These are phyloP conservation scores for Apophysomyces ossiformis DNA, from an alignment of 371 early-diverging fungal genomes.

Conservation along the genomic window DNA sequence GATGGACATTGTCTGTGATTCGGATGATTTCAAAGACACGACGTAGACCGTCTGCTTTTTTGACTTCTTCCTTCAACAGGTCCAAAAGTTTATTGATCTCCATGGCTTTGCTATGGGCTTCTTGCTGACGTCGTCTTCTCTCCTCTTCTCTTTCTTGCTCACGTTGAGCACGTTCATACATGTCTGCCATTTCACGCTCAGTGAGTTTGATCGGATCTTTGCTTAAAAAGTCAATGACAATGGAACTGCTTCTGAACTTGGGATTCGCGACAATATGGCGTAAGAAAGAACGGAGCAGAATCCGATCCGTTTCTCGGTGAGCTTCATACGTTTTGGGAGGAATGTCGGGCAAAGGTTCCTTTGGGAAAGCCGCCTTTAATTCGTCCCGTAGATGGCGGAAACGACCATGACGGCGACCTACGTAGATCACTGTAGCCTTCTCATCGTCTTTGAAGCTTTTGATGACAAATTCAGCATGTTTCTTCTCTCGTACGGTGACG, in stretches of 20 bases:
- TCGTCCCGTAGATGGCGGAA: slow-evolving; percentile 45
- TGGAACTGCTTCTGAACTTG: slow-evolving; percentile 38
- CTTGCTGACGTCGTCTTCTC: slow-evolving; percentile 46
- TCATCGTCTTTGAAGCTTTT: slow-evolving; percentile 9
- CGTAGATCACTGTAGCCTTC: slow-evolving; percentile 26
- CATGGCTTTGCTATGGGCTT: slow-evolving; percentile 57
- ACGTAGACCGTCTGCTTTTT: slow-evolving; percentile 57
- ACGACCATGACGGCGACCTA: slow-evolving; percentile 46
- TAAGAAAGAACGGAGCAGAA: slow-evolving; percentile 54
- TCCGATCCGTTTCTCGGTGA: slow-evolving; percentile 60
- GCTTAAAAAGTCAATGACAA: slow-evolving; percentile 53
- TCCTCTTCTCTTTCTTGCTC: slow-evolving; percentile 54
- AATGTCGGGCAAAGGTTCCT: slow-evolving; percentile 33
- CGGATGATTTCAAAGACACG: slow-evolving; percentile 48
- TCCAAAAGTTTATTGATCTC: slow-evolving; percentile 57
- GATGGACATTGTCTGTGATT: slow-evolving; percentile 39
- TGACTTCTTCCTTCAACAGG: slow-evolving; percentile 56
- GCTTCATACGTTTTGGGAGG: slow-evolving; percentile 35
- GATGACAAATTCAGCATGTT: slow-evolving; percentile 45
- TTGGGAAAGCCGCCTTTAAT: slow-evolving; percentile 35
- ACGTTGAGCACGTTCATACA: slow-evolving; percentile 35
- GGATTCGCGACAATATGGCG: slow-evolving; percentile 45
- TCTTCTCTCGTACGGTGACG: not conserved
- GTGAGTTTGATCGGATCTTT: slow-evolving; percentile 48
- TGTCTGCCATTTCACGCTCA: slow-evolving; percentile 48